These are phyloP conservation scores for Phytophthora tentaculata DNA, from an alignment of 352 stramenopile genomes.

Conservation along the genomic window DNA sequence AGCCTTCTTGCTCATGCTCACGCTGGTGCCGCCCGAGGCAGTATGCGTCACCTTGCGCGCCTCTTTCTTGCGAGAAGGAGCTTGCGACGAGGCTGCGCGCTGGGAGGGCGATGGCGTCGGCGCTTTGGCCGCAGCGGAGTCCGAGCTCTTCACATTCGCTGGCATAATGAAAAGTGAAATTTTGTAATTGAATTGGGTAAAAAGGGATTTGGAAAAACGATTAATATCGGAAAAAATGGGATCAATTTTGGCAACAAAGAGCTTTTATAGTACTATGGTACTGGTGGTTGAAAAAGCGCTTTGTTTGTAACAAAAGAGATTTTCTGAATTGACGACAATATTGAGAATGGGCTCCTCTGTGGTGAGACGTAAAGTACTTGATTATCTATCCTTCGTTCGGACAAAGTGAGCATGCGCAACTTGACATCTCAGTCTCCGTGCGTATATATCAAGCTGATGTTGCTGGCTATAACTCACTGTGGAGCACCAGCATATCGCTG, in stretches of 20 bases:
- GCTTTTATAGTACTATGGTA: no score
- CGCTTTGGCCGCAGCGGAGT: conserved; percentile 9
- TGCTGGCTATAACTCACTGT: no score
- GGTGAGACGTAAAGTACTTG: no score
- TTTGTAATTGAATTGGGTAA: neutral
- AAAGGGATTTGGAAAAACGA: neutral
- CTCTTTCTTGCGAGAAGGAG: conserved; percentile 31
- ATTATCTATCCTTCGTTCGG: no score
- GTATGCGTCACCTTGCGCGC: conserved; percentile 18
- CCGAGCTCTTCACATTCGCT: conserved; percentile 3
- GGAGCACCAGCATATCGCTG: no score
- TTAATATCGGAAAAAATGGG: neutral
- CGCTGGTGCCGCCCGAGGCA: conserved; percentile 39
- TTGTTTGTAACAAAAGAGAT: no score
- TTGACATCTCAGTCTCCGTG: no score
- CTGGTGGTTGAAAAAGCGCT: no score
- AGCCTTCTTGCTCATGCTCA: conserved; percentile 54
- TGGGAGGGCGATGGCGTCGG: conserved; percentile 8
- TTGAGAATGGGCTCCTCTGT: no score
- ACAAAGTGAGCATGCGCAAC: no score
- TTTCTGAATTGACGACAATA: no score
- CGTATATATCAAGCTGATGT: no score
- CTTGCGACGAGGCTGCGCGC: conserved; percentile 1
- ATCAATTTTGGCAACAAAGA: neutral
- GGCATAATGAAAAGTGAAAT: conserved; percentile 4